phyloP scores from a whole-genome alignment of 2,329 filamentous ascomycete species.

The Pezicula rhizophila region DNA sequence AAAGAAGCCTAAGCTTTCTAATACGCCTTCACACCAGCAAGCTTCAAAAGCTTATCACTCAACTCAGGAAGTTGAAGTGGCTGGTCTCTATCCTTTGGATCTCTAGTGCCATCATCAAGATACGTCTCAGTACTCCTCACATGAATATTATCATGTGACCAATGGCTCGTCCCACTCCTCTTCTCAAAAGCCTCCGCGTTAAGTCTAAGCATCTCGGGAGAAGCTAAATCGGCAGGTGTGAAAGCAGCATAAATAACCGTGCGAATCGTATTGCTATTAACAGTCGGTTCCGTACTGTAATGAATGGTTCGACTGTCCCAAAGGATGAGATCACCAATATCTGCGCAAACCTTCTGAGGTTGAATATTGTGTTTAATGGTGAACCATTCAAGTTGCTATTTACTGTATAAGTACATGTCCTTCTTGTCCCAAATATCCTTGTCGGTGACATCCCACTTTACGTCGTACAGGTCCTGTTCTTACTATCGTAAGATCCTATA shows the following conservation, averaged over 20 bases:
- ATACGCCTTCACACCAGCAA: constrained; percentile 23
- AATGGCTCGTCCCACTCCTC: constrained; percentile 25
- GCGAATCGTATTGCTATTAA: constrained; percentile 20
- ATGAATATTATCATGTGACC: constrained; percentile 25
- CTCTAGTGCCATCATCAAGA: constrained; percentile 18
- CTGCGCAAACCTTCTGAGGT: constrained; percentile 29
- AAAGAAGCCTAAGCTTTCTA: not conserved
- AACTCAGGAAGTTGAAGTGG: constrained; percentile 21
- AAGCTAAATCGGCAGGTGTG: constrained; percentile 28
- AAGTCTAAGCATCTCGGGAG: constrained; percentile 16
- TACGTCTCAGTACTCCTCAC: constrained; percentile 6
- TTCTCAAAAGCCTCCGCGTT: constrained; percentile 23
- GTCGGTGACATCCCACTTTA: constrained; percentile 4
- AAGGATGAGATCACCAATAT: constrained; percentile 31
- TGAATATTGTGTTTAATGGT: constrained; percentile 19
- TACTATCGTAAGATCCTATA: too few species aligned
- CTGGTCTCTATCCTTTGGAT: constrained; percentile 16
- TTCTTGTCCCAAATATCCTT: constrained; percentile 5
- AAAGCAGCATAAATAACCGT: constrained; percentile 26
- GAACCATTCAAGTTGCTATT: constrained; percentile 29
- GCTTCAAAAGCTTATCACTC: constrained; percentile 21
- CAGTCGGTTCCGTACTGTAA: constrained; percentile 28
- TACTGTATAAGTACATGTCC: constrained; percentile 25
- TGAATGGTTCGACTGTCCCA: constrained; percentile 34
- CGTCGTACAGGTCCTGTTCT: too few species aligned